phyloP scores from a whole-genome alignment of 1,284 basidiomycete species.

The Vanrija sp. region DNA sequence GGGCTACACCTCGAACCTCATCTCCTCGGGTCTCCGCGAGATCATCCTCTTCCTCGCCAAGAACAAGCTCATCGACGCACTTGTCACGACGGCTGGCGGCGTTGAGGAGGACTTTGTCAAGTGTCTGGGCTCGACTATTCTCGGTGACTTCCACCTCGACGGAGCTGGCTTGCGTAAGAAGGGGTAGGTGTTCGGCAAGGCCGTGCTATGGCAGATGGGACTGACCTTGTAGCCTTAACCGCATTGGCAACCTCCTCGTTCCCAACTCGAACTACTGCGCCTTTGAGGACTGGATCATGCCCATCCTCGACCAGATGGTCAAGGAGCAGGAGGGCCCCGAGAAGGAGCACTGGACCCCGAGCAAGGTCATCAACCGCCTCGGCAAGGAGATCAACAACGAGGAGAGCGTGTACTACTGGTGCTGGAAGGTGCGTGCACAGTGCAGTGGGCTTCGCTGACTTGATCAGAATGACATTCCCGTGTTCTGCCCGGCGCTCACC shows the following conservation, averaged over 20 bases:
- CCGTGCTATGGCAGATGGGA: neutral
- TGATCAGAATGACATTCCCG: conserved; percentile 87
- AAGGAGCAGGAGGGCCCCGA: conserved; percentile 65
- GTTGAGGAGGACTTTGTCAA: conserved; percentile 99
- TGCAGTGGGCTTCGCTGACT: neutral
- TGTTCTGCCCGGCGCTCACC: conserved; percentile 97
- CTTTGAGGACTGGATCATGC: conserved; percentile 98
- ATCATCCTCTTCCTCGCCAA: conserved; percentile 90
- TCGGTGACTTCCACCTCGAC: conserved; percentile 89
- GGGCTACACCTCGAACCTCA: conserved; percentile 97
- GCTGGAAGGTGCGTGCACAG: conserved; percentile 74
- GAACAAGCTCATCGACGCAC: conserved; percentile 80
- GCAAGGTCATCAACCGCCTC: conserved; percentile 81
- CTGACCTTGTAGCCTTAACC: conserved; percentile 62
- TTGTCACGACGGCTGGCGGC: conserved; percentile 97
- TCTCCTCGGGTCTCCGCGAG: conserved; percentile 94
- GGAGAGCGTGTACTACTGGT: conserved; percentile 98
- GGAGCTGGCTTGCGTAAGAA: conserved; percentile 80
- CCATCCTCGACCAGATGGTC: conserved; percentile 88
- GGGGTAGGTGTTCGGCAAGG: conserved; percentile 53
- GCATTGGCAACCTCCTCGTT: conserved; percentile 95
- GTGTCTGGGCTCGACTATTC: conserved; percentile 90
- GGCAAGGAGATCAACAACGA: conserved; percentile 96
- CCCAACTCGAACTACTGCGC: conserved; percentile 99
- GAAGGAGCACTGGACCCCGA: conserved; percentile 73